A percentile compares a stretch with the other conserved stretches of the same genome.
These are phyloP conservation scores for Ganoderma meredithae DNA, from an alignment of 1,284 basidiomycete genomes.

Conservation along the genomic window DNA sequence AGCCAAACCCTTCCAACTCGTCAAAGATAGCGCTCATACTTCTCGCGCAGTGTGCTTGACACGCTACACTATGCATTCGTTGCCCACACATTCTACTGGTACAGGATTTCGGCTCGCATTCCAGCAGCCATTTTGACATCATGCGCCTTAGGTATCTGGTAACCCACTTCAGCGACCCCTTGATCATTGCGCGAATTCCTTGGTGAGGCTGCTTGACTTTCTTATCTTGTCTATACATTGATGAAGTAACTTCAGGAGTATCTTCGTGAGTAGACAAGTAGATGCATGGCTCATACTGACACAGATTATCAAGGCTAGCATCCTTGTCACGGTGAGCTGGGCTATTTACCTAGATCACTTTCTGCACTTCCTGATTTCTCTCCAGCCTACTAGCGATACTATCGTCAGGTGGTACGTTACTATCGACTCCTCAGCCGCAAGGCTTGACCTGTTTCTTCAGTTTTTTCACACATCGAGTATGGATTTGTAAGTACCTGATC, in stretches of 20 bases:
- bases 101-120: background rate
- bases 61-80: background rate
- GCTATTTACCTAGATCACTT: too few species aligned
- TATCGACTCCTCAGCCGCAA: background rate
- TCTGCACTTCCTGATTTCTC: background rate
- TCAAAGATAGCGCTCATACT: too few species aligned
- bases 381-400: background rate
- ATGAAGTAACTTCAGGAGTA: background rate
- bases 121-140: background rate
- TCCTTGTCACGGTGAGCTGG: background rate
- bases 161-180: constrained; percentile 5
- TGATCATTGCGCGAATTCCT: background rate
- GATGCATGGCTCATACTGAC: background rate
- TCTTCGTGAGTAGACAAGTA: background rate
- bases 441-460: background rate
- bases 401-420: background rate
- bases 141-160: background rate
- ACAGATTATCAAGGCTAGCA: background rate
- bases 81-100: background rate
- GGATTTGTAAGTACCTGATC: background rate
- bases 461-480: background rate
- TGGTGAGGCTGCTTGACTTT: background rate
- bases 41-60: background rate
- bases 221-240: background rate
- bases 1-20: too few species aligned